phyloP scores from a whole-genome alignment of 176 grass and related monocot species.

The Carex cristatella region DNA sequence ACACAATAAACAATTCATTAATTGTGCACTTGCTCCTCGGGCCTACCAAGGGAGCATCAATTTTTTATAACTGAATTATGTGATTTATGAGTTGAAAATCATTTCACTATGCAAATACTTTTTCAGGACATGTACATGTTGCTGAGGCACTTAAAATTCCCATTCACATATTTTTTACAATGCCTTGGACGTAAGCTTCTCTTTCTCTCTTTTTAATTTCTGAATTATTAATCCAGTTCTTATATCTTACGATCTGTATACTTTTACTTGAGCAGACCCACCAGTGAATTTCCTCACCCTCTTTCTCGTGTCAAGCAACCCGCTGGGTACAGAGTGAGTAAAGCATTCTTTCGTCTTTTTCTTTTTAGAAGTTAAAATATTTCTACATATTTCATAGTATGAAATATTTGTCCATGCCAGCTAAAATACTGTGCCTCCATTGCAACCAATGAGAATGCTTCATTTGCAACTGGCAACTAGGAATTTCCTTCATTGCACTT shows the following conservation, averaged over 20 bases:
- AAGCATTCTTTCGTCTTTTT: not conserved
- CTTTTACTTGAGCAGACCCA: conserved; percentile 44
- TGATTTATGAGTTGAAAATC: conserved; percentile 16
- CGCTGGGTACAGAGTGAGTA: conserved; percentile 75
- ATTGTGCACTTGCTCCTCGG: not conserved
- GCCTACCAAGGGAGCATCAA: not conserved
- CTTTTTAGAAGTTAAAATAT: not conserved
- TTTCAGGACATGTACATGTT: conserved; percentile 72
- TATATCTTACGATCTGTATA: conserved; percentile 7
- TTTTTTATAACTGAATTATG: conserved; percentile 7
- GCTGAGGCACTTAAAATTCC: conserved; percentile 73
- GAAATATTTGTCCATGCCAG: not conserved
- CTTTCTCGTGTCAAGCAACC: conserved; percentile 74
- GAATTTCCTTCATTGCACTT: not conserved
- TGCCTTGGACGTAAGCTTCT: conserved; percentile 66
- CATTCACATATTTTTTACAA: conserved; percentile 87
- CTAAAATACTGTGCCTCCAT: not conserved
- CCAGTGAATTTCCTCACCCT: conserved; percentile 73
- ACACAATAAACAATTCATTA: not conserved
- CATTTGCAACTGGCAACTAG: not conserved
- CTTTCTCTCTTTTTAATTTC: not conserved
- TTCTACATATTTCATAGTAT: not conserved
- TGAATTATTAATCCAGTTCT: not conserved
- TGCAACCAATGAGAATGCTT: not conserved
- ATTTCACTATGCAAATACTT: conserved; percentile 28